Base-by-base conservation (phyloP, 345 rosid genomes). In the Populus ilicifolia region DNA sequence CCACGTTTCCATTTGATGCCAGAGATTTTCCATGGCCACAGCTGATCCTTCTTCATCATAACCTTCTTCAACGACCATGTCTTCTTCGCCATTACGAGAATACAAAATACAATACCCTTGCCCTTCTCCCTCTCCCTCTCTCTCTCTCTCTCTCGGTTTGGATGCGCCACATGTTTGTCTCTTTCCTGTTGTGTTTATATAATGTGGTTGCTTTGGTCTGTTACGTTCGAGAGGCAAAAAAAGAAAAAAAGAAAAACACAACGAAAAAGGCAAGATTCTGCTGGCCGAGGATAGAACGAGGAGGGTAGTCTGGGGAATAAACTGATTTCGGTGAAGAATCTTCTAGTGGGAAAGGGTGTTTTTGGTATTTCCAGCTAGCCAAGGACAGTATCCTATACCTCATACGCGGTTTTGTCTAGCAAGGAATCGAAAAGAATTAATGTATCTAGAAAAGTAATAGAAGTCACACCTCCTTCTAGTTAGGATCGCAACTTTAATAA, bases 11-110 rank as follows among this genome's bases (percentile, higher is more conserved):
- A 76, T 27, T 78, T 78, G 33, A 78, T 18, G 41, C 44, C 46
- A 8, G 72, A 72, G 13, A 78, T 23, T 64, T 25, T 78, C 80
- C 76, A 78, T 20, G 76, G 54, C 76, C 76, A 71, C 44, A 39
- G 1, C 25, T 27, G 56, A 5, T 65, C 72, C 67, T 67, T 76
- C 36, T 36, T 39, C 48, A 27, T 23, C 38, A 35, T 27, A 5
- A 25, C 72, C 74, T 72, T 72, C 72, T 78, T 71, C 71, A 71
- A 65, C 1, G 39, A 36, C 76, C 75, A 50, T 48, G 17, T 8
- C 72, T 72, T 78, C 72, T 66, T 78, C 5, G n/a, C 33, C 80
- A 35, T 66, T 20, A 10, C 63, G 1, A 10, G 16, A 4, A 13
- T 44, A 59, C 4, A 59, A 59, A n/a, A 8, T 2, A 21, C 44